Evolutionary conservation across 2,329 filamentous ascomycete genomes (phyloP).

Genomic region (Botryotinia calthae): DNA sequence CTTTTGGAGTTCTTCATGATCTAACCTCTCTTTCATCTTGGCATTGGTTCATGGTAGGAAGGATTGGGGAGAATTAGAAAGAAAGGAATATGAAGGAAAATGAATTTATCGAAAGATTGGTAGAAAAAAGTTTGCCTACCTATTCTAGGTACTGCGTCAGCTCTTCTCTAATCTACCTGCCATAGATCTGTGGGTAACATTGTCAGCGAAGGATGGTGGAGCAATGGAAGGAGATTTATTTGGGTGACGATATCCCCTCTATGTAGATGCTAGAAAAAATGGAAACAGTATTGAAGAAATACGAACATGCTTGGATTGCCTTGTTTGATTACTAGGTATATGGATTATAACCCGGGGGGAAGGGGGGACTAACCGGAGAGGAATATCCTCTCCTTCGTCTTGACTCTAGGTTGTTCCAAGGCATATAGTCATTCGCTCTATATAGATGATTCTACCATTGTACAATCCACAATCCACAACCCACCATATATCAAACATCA

Average conservation of each 20-base stretch:
- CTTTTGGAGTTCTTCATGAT: not conserved
- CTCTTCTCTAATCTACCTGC: not conserved
- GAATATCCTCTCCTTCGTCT: not conserved
- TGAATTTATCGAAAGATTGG: not conserved
- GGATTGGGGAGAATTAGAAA: not conserved
- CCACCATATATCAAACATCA: not conserved
- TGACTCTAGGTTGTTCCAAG: not conserved
- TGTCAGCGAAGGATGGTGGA: not conserved
- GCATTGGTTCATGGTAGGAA: not conserved
- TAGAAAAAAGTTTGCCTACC: not conserved
- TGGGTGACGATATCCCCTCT: not conserved
- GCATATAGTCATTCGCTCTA: not conserved
- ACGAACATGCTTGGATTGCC: not conserved
- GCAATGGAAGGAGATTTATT: not conserved
- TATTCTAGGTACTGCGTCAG: not conserved
- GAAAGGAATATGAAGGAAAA: not conserved
- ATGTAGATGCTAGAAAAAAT: not conserved
- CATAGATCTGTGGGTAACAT: not conserved
- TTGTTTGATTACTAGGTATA: not conserved
- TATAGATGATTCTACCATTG: not conserved
- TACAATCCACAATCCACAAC: too few species aligned
- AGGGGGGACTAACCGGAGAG: not conserved
- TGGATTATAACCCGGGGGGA: not conserved
- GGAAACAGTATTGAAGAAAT: not conserved
- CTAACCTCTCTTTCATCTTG: not conserved